Percentiles rank a stretch among this genome's conserved stretches.
Evolutionary conservation across 2,329 filamentous ascomycete species (phyloP).

Genomic region (Colletotrichum navitas): DNA sequence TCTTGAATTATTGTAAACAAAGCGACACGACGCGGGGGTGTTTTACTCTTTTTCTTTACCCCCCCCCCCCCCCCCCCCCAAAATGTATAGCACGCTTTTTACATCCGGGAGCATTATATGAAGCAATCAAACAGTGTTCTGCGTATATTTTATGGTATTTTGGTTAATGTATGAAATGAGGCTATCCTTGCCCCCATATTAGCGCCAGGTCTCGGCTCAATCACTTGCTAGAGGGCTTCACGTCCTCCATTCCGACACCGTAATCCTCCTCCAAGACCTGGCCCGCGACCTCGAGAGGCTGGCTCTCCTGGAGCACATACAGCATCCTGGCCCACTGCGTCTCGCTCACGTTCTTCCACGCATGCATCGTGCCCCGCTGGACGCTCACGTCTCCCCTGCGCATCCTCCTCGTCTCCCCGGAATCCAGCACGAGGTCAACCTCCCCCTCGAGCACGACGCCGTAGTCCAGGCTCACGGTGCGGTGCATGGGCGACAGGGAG

Average conservation of each 20-base stretch:
- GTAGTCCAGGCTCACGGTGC: constrained; percentile 67
- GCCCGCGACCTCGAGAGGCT: constrained; percentile 30
- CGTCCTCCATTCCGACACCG: constrained; percentile 42
- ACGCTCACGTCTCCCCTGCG: constrained; percentile 66
- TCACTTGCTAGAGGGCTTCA: constrained; percentile 39
- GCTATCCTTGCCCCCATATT: no score
- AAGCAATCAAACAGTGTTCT: not conserved
- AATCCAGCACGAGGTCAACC: constrained; percentile 65
- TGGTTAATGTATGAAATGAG: not conserved
- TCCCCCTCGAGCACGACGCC: constrained; percentile 67
- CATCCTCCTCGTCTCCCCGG: constrained; percentile 61
- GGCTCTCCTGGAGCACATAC: constrained; percentile 53
- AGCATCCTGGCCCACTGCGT: constrained; percentile 61
- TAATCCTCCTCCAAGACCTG: constrained; percentile 41
- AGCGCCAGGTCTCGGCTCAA: no score
- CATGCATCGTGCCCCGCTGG: constrained; percentile 68
- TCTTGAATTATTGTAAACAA: not conserved
- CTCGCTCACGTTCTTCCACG: constrained; percentile 61
- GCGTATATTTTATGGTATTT: not conserved
- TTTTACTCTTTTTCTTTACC: not conserved
- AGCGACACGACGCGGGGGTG: not conserved
- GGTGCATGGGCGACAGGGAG: constrained; percentile 59
- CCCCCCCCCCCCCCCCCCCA: no score
- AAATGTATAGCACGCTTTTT: not conserved
- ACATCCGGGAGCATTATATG: not conserved